Evolutionary conservation across 2,329 filamentous ascomycete species (phyloP), one percentile per base, ranked within the genome.

Genomic region (Elsinoe fawcettii): DNA sequence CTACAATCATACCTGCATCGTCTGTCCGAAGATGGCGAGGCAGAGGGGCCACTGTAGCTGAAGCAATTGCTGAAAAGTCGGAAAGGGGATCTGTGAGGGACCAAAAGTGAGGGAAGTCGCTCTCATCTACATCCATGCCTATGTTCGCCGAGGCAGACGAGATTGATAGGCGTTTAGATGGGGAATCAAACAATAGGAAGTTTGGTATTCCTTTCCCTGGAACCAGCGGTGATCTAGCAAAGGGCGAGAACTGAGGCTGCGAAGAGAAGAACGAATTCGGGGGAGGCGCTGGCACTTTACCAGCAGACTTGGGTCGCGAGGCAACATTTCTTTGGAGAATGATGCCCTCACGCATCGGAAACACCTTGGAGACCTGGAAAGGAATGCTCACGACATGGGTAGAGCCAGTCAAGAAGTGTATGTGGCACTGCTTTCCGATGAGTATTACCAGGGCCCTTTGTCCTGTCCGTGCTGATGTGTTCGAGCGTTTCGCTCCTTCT

Each of bases 301-400:
- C 73, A 43, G 73, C 73, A 1, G 61, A 62, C 30, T 66, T 62
- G 74, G 77, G 27, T 76, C 80, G 59, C 81, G 79, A 59, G 74
- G 77, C 78, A 41, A 85, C 76, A 67, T 87, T 95, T 60, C 91
- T 81, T 71, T 97, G 92, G 58, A 99, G 82, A 18, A 99, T 80
- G 51, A 97, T 79, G 23, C 93, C 93, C 30, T 83, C 79, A 5
- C 90, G 87, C 11, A 88, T 88, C 34, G 92, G 84, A 69, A 91
- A 89, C 27, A 88, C 90, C 55, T 83, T 83, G 67, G 96, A 90
- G 41, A 96, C 87, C 72, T 97, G 91, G 67, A 99, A 99, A 1
- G 92, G 92, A 67, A 99, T 83, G 69, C 96, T 90, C 49, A 97
- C 80, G 59, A 96, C 83, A 78, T 99, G 88, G 67, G 83, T 93